Percentiles rank a stretch among this genome's conserved stretches.
These are phyloP conservation scores for Corchorus capsularis DNA, from an alignment of 345 rosid genomes.

Conservation along the genomic window DNA sequence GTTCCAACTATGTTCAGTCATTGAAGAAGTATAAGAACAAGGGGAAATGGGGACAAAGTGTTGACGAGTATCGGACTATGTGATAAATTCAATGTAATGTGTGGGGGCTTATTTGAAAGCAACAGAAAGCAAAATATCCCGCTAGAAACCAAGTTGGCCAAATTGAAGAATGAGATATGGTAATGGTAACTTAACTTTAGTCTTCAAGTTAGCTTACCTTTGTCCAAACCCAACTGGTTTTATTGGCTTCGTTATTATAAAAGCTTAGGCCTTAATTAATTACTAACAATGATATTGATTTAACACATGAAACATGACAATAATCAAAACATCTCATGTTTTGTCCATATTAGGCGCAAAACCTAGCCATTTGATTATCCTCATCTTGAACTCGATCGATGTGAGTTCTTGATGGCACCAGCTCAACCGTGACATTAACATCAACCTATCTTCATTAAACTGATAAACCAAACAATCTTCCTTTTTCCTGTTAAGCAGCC, in stretches of 20 bases:
- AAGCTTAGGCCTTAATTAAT: too few relatives aligned
- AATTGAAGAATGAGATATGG: not conserved
- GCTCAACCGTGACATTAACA: not conserved
- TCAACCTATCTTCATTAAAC: not conserved
- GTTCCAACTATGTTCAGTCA: not conserved
- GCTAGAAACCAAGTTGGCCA: not conserved
- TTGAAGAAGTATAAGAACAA: not conserved
- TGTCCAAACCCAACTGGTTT: not conserved
- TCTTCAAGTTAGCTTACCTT: too few relatives aligned
- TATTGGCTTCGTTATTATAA: not conserved
- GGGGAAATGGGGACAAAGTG: not conserved
- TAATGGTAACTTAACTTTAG: too few relatives aligned
- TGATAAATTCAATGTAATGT: not conserved
- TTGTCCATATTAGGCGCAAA: constrained; percentile 20
- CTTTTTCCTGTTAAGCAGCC: not conserved
- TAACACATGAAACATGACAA: constrained; percentile 3
- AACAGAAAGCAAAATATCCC: not conserved
- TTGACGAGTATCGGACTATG: not conserved
- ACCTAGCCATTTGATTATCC: not conserved
- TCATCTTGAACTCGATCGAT: not conserved
- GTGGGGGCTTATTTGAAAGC: not conserved
- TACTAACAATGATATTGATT: not conserved
- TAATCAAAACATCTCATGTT: not conserved
- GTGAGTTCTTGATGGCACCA: not conserved
- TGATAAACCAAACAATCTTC: not conserved